phyloP scores from a whole-genome alignment of 2,329 filamentous ascomycete species.

The Fusarium vanettenii region DNA sequence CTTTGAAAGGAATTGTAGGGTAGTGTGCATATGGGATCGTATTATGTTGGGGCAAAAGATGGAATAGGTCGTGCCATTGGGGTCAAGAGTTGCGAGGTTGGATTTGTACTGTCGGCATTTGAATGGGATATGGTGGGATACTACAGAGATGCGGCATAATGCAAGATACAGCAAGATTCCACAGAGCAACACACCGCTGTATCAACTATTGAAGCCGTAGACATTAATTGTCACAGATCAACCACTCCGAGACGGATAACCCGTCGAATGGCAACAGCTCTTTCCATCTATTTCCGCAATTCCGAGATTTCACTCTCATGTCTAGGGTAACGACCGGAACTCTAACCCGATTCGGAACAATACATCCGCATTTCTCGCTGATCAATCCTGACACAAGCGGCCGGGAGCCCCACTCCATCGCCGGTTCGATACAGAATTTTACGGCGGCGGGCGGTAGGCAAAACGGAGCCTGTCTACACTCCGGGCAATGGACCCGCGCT shows the following conservation, averaged over 20 bases:
- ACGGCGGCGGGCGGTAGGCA: background rate
- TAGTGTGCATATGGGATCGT: background rate
- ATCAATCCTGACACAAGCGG: slow-evolving; percentile 10
- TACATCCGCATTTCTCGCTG: background rate
- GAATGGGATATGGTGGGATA: background rate
- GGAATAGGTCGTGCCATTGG: background rate
- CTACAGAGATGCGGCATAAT: background rate
- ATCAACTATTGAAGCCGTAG: background rate
- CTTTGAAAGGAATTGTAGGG: background rate
- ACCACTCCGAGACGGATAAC: background rate
- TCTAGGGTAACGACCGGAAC: background rate
- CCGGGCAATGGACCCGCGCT: background rate
- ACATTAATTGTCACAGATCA: background rate
- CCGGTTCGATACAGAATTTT: background rate
- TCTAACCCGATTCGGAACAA: background rate
- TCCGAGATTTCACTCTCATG: background rate
- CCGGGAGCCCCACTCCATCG: background rate
- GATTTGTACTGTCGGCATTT: background rate
- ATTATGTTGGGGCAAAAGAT: background rate
- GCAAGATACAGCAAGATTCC: background rate
- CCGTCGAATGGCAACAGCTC: background rate
- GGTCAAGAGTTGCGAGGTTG: background rate
- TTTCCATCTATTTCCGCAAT: background rate
- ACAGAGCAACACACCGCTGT: background rate
- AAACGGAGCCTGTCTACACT: background rate